Evolutionary conservation across 257 asterid genomes (phyloP), one percentile per base, ranked within the genome.

Genomic region (Nicotiana tabacum): DNA sequence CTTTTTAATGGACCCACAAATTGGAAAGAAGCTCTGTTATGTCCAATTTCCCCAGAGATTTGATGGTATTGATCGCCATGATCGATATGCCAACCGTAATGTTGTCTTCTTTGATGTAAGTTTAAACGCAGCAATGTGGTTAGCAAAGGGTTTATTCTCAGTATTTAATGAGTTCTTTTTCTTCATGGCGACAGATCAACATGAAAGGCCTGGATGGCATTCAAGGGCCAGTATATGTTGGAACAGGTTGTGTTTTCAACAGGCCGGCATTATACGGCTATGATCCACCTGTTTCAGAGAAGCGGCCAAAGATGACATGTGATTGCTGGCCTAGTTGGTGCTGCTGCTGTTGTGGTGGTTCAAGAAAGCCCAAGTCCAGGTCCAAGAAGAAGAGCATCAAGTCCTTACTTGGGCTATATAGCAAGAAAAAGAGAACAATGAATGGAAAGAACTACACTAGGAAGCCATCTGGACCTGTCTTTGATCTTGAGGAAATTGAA

Each of bases 321-420:
- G 97, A 92, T 85, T 94, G 98, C 86, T 94, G 94, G 95, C 93
- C 98, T 1, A 90, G 35, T 64, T 92, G 95, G 97, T 93, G 97
- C 78, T 92, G 97, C 88, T 93, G 91, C 57, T 94, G 97, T 58
- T 90, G 92, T 69, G 91, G 93, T 21, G 91, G 93, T 82, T 89
- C 98, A 33, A 91, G 94, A 81, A 93, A 85, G 76, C 68, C 94
- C 56, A 91, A 92, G 76, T 72, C 94, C 53, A 91, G 91, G 88
- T 82, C 89, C 37, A 94, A 91, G 90, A 94, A 91, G 85, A 92
- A 94, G 79, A 95, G 91, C 83, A 82, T 88, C 18, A 89, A 90
- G 86, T 86, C 92, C 76, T 82, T 94, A 84, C 88, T 91, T 18
- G 90, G 92, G 21, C 30, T 82, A 11, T 87, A 81, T 32, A 83